phyloP scores from a whole-genome alignment of 305 asterid genomes.

The Fraxinus sp. region DNA sequence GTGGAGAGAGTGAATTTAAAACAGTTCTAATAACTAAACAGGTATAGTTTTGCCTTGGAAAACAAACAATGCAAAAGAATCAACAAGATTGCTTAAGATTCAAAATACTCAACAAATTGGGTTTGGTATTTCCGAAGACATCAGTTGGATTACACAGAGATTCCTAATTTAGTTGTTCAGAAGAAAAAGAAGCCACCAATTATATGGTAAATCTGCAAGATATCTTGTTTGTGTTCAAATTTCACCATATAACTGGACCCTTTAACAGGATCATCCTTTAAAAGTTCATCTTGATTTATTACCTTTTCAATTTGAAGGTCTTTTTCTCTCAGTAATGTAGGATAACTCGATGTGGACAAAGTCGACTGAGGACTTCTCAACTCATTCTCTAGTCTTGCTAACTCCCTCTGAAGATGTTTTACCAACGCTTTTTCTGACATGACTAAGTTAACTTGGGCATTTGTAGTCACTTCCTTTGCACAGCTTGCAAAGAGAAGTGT shows the following conservation, averaged over 20 bases:
- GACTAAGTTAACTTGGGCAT: conserved; percentile 79
- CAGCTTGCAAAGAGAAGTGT: conserved; percentile 94
- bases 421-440: conserved; percentile 91
- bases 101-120: background rate
- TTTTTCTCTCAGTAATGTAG: conserved; percentile 57
- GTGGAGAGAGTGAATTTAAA: background rate
- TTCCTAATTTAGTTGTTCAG: background rate
- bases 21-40: background rate
- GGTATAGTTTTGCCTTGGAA: background rate
- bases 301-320: conserved; percentile 81
- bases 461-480: conserved; percentile 89
- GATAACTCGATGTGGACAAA: conserved; percentile 35
- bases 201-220: background rate
- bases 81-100: background rate
- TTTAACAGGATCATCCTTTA: background rate
- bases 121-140: background rate
- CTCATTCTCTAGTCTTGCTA: conserved; percentile 70
- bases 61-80: background rate
- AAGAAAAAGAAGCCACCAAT: background rate
- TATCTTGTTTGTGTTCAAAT: background rate
- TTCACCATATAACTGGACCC: background rate
- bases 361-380: conserved; percentile 51
- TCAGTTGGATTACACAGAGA: background rate
- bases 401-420: conserved; percentile 80
- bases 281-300: background rate